phyloP scores from a whole-genome alignment of 352 stramenopile species.

The Peronospora destructor region DNA sequence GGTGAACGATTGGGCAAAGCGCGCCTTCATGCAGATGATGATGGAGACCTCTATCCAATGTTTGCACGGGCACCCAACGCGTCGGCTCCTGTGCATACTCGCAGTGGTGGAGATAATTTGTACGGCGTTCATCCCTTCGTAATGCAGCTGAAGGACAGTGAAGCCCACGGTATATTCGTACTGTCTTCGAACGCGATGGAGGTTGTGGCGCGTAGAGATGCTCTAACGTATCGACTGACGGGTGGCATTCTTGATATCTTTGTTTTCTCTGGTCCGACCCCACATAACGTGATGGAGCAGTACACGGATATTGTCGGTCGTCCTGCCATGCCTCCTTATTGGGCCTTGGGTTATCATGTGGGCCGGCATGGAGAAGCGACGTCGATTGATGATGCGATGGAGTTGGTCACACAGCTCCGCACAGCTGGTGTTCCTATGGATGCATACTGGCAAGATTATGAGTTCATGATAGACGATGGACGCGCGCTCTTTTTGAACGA shows the following conservation, averaged over 20 bases:
- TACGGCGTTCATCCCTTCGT: slow-evolving; percentile 72
- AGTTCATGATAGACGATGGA: slow-evolving; percentile 37
- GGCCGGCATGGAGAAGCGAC: slow-evolving; percentile 31
- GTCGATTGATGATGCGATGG: slow-evolving; percentile 19
- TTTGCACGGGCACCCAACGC: slow-evolving; percentile 34
- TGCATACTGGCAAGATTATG: slow-evolving; percentile 66
- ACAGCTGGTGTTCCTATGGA: slow-evolving; percentile 62
- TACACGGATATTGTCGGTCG: slow-evolving; percentile 74
- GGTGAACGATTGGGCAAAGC: slow-evolving; percentile 54
- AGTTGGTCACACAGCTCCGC: slow-evolving; percentile 28
- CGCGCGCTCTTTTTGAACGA: slow-evolving; percentile 58
- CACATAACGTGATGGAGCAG: slow-evolving; percentile 51
- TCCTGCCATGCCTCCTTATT: slow-evolving; percentile 75
- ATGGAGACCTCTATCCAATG: slow-evolving; percentile 67
- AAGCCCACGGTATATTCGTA: slow-evolving; percentile 71
- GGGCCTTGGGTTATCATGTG: slow-evolving; percentile 80
- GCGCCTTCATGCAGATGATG: slow-evolving; percentile 31
- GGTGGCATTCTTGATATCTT: slow-evolving; percentile 81
- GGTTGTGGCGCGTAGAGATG: slow-evolving; percentile 49
- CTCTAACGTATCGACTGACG: slow-evolving; percentile 71
- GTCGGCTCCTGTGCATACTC: slow-evolving; percentile 18
- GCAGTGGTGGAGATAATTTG: slow-evolving; percentile 56
- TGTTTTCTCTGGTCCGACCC: slow-evolving; percentile 59
- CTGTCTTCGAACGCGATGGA: slow-evolving; percentile 85
- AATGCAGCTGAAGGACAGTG: slow-evolving; percentile 58